Base-by-base conservation (phyloP, 768 basidiomycete species). In the Pisolithus orientalis region DNA sequence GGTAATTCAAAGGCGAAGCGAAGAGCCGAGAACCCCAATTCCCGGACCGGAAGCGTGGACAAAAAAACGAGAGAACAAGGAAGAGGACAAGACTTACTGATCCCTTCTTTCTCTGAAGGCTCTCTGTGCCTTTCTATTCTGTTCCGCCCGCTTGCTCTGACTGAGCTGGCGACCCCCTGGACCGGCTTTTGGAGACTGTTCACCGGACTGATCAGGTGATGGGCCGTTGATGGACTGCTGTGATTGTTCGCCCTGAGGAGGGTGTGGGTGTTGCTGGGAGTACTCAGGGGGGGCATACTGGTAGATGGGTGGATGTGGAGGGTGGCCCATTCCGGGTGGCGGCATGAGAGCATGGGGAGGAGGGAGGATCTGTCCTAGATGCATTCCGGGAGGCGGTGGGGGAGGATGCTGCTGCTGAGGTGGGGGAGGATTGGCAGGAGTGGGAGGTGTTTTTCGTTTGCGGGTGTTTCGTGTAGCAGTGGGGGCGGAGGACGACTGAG, bases 81-180 rank as follows among this genome's bases (percentile, higher is more conserved):
- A 51, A 37, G 51, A 47, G 44, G 32, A 29, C 52, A 4, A 51
- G 32, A 53, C 87, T 69, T 47, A 92, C 90, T 88, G 85, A 71
- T 96, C 93, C 61, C 93, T 75, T 29, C 93, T 82, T 65, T 94
- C 89, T 54, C 93, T 74, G 68, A 94, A 96, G 1, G 91, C 92
- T 39, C 92, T 79, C 70, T 96, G 93, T 0, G 93, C 93, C 68
- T 93, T 94, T 59, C 93, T 79, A 67, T 96, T 96, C 73, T 96
- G 93, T 62, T 94, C 93, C 40, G 93, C 93, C 9, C 93, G 81
- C 64, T 93, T 94, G 65, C 84, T 87, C 62, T 78, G 82, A 67
- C 85, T 89, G 47, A 93, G 74, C 10, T 81, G 70, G 44, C 90
- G 75, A 25, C 77, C 77, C 17, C 70, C 67, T 2, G 44, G 17